Evolutionary conservation across 495 filamentous ascomycete species (phyloP).

Genomic region (Lentithecium fluviatile): DNA sequence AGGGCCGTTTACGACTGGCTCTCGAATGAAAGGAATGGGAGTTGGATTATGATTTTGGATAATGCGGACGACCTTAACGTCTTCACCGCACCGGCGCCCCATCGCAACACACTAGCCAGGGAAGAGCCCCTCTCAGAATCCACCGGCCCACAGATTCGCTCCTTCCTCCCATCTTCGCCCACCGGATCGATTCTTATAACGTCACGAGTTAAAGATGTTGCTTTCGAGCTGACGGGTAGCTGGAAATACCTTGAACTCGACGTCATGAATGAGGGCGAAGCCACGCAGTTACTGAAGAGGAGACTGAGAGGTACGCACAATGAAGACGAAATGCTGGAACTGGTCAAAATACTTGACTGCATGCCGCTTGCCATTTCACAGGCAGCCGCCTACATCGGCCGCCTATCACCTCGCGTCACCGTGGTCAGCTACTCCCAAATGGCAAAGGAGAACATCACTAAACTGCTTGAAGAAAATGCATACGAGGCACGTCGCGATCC

Average conservation of each 20-base stretch:
- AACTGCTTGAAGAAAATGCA: neutral
- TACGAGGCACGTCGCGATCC: neutral
- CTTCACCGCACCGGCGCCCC: neutral
- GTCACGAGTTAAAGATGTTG: neutral
- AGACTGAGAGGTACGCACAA: constrained; percentile 38
- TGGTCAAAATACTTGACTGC: constrained; percentile 3
- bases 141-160: neutral
- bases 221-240: constrained; percentile 36
- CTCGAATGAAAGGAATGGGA: constrained; percentile 12
- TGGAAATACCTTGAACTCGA: constrained; percentile 44
- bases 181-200: neutral
- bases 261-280: constrained; percentile 36
- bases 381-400: constrained; percentile 13
- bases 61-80: constrained; percentile 46
- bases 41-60: constrained; percentile 51
- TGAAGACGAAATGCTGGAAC: neutral
- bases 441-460: neutral
- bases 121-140: neutral
- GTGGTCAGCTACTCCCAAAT: neutral
- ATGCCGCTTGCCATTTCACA: constrained; percentile 16
- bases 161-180: neutral
- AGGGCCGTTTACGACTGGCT: constrained; percentile 27
- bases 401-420: neutral
- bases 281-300: constrained; percentile 43
- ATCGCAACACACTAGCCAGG: no score